Conservation (phyloP, 2,329 filamentous ascomycete species). For the Lojkania enalia region DNA sequence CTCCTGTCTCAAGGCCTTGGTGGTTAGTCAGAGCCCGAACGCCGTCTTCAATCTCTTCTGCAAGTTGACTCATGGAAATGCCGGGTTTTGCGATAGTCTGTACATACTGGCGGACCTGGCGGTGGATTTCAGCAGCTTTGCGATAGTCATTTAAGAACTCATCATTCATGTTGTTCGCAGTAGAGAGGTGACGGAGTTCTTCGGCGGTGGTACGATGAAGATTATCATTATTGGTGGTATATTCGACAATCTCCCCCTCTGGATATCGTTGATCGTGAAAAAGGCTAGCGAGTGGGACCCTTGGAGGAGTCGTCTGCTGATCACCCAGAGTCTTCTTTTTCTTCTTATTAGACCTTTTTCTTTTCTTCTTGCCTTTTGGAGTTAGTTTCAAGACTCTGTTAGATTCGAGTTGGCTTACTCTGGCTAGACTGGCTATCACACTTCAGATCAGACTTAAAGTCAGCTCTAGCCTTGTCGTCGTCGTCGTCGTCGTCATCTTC, state of each 20-base stretch:
- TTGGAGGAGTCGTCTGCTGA: constrained; percentile 72
- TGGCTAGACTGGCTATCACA: constrained; percentile 21
- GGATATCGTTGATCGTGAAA: constrained; percentile 72
- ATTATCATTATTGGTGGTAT: constrained; percentile 67
- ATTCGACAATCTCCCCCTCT: constrained; percentile 74
- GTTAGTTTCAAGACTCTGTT: constrained; percentile 10
- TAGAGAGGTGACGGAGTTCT: constrained; percentile 72
- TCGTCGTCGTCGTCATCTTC: constrained; percentile 56
- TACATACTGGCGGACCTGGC: constrained; percentile 80
- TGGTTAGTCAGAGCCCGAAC: constrained; percentile 77
- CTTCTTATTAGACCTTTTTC: constrained; percentile 70
- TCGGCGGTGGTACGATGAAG: constrained; percentile 75
- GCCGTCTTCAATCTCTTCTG: constrained; percentile 79
- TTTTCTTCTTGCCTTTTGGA: constrained; percentile 66
- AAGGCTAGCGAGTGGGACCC: constrained; percentile 69
- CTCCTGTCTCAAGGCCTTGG: constrained; percentile 72
- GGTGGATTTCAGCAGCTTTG: constrained; percentile 81
- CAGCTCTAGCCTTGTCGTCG: constrained; percentile 46
- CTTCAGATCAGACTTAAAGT: constrained; percentile 24
- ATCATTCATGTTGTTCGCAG: constrained; percentile 69
- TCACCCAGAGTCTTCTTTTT: constrained; percentile 48
- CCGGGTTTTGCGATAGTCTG: constrained; percentile 79
- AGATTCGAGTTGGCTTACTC: constrained; percentile 3
- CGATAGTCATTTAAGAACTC: constrained; percentile 80
- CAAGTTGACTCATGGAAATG: constrained; percentile 74